Percentiles rank a stretch among this genome's conserved stretches.
Conservation (phyloP, 345 rosid genomes). For the Firmiana major region DNA sequence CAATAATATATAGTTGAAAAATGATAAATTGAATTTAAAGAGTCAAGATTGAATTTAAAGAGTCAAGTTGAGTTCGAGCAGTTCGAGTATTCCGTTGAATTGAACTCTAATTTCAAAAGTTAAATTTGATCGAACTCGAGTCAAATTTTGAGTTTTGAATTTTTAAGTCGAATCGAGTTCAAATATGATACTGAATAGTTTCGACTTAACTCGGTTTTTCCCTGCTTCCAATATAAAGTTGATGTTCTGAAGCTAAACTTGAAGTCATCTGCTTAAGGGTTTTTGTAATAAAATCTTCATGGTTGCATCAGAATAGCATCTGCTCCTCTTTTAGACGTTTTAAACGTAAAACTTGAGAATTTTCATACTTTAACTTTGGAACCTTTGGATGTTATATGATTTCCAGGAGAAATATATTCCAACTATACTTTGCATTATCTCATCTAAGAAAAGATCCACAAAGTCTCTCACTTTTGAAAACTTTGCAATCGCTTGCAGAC, state of each 20-base stretch:
- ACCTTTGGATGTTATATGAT: background rate
- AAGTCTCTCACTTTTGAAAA: background rate
- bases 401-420: background rate
- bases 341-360: background rate
- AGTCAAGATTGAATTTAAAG: no score
- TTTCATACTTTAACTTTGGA: background rate
- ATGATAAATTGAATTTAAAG: no score
- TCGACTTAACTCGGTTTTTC: no score
- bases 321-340: background rate
- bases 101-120: no score
- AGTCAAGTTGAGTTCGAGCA: no score
- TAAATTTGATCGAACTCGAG: no score
- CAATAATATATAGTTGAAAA: no score
- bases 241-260: background rate
- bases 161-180: no score
- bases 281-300: background rate
- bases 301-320: constrained; percentile 3
- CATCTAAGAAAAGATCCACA: background rate
- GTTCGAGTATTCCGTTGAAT: no score
- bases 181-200: no score
- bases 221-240: background rate
- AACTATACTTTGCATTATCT: background rate
- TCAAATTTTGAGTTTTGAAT: no score
- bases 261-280: background rate
- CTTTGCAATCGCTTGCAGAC: background rate